Evolutionary conservation across 169 alveolate genomes (phyloP).

Genomic region (Eimeria zaria): DNA sequence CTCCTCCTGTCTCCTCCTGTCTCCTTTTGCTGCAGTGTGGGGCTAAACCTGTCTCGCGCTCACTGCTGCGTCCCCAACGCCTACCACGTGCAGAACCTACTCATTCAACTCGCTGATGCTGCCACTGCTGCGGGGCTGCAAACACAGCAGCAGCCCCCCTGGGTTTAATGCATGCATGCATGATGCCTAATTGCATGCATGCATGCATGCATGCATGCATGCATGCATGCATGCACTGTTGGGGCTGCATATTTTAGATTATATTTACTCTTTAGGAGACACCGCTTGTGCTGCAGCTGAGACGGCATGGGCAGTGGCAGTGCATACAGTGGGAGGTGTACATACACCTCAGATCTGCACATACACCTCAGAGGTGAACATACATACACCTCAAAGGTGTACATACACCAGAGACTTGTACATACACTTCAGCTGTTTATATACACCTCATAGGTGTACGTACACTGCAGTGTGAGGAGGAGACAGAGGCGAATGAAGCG

Average conservation of each 20-base stretch:
- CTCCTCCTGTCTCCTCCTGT: neutral
- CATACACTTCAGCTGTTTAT: neutral
- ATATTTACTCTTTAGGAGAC: neutral
- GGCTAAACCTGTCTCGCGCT: constrained; percentile 32
- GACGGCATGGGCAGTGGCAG: too few species aligned
- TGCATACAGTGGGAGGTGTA: too few species aligned
- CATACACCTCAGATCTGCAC: neutral
- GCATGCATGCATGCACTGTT: constrained; percentile 23
- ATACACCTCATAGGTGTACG: neutral
- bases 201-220: neutral
- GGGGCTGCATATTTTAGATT: neutral
- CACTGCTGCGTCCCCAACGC: constrained; percentile 62
- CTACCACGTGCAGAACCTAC: constrained; percentile 45
- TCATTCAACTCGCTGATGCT: constrained; percentile 52
- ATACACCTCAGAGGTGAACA: constrained; percentile 4
- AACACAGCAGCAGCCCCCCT: constrained; percentile 24
- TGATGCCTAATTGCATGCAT: neutral
- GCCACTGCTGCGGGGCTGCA: constrained; percentile 44
- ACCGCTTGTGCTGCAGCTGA: too few species aligned
- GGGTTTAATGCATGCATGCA: constrained; percentile 47
- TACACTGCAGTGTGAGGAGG: neutral
- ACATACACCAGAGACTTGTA: neutral
- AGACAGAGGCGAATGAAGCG: neutral
- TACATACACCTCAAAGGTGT: neutral
- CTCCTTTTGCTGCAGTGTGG: constrained; percentile 37